Evolutionary conservation across 1,139 yeast species (phyloP).

Genomic region (Lodderomyces pseudojiufengensis): DNA sequence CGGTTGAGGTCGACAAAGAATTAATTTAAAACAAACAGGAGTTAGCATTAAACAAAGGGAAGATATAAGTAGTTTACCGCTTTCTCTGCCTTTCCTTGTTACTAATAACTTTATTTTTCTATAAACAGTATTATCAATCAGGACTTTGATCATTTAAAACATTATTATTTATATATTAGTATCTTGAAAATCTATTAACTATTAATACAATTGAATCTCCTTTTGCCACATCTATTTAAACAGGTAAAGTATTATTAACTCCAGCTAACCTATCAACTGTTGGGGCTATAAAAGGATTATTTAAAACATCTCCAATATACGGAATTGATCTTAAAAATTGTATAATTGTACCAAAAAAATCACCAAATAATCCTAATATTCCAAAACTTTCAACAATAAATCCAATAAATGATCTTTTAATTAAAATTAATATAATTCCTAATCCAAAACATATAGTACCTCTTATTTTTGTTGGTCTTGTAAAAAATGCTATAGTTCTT

Average conservation of each 20-base stretch:
- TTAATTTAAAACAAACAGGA: too few relatives aligned
- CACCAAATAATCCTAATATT: constrained; percentile 84
- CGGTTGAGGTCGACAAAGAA: too few relatives aligned
- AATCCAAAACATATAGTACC: constrained; percentile 76
- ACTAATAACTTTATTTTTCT: too few relatives aligned
- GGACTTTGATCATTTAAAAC: too few relatives aligned
- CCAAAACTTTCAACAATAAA: constrained; percentile 84
- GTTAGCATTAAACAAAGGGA: too few relatives aligned
- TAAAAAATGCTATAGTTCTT: constrained; percentile 77
- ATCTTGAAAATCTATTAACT: too few relatives aligned
- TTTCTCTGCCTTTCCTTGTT: too few relatives aligned
- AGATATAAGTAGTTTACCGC: too few relatives aligned
- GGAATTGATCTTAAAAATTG: constrained; percentile 88
- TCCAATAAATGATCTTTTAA: constrained; percentile 79
- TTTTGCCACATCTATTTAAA: too few relatives aligned
- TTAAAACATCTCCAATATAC: constrained; percentile 77
- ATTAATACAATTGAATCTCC: too few relatives aligned
- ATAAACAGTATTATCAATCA: too few relatives aligned
- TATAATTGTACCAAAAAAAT: constrained; percentile 86
- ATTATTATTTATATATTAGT: too few relatives aligned
- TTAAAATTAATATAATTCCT: constrained; percentile 73
- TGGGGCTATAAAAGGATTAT: constrained; percentile 83
- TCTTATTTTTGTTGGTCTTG: constrained; percentile 80
- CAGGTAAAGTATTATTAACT: constrained; percentile 38
- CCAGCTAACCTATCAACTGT: constrained; percentile 48